These are phyloP conservation scores for Bretschneidera sinensis DNA, from an alignment of 345 rosid genomes.

Conservation along the genomic window DNA sequence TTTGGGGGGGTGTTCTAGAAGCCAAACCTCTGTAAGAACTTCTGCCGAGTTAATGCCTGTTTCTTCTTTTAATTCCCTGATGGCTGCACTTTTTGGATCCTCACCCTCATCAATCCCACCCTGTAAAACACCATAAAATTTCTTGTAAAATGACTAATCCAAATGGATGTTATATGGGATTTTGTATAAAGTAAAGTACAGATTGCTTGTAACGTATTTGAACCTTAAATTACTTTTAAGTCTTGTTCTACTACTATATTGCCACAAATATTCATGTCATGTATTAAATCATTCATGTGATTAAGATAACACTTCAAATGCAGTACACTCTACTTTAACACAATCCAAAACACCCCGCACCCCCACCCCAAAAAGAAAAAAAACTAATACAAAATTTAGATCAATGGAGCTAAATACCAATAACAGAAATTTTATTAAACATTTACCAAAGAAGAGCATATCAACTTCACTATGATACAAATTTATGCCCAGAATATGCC, in stretches of 20 bases:
- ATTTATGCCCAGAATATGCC: no score
- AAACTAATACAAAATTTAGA: no score
- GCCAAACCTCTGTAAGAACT: slow-evolving; percentile 62
- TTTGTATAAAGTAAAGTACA: no score
- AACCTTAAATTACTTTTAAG: background rate
- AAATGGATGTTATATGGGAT: background rate
- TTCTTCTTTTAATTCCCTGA: slow-evolving; percentile 89
- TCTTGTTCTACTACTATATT: background rate
- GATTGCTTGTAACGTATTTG: background rate
- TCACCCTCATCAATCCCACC: slow-evolving; percentile 90
- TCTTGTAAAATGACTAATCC: background rate
- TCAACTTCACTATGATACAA: no score
- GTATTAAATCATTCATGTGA: background rate
- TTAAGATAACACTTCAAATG: background rate
- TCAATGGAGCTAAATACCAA: no score
- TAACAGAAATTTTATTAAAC: no score
- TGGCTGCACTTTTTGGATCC: slow-evolving; percentile 83
- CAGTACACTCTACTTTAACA: background rate
- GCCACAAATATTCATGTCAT: background rate
- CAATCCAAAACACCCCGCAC: no score
- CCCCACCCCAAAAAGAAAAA: no score
- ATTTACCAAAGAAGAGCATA: no score
- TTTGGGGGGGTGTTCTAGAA: background rate
- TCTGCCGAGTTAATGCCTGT: slow-evolving; percentile 83
- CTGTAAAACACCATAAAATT: slow-evolving; percentile 25